Conservation (phyloP, 2,329 filamentous ascomycete genomes). For the Aspergillus eucalypticola region DNA sequence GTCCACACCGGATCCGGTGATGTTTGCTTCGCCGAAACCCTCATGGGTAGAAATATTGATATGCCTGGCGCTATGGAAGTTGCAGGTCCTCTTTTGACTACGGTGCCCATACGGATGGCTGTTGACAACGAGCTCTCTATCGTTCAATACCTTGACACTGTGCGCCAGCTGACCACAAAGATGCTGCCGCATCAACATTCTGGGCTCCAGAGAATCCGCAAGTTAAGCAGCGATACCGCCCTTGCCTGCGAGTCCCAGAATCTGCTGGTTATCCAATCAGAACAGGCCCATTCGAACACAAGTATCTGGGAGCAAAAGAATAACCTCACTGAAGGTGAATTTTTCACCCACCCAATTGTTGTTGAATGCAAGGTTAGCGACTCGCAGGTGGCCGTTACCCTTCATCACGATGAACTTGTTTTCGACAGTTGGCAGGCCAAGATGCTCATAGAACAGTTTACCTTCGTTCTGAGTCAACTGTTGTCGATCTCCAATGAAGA, state of each 20-base stretch:
- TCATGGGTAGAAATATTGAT: conserved; percentile 56
- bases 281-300: conserved; percentile 25
- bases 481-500: conserved; percentile 26
- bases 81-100: conserved; percentile 46
- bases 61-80: conserved; percentile 51
- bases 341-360: conserved; percentile 63
- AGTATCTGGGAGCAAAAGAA: conserved; percentile 34
- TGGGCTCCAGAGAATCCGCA: conserved; percentile 55
- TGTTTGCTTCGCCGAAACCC: conserved; percentile 57
- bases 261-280: conserved; percentile 46
- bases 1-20: conserved; percentile 50
- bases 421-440: conserved; percentile 56
- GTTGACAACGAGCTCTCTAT: conserved; percentile 40
- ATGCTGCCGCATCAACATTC: conserved; percentile 67
- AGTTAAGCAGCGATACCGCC: conserved; percentile 51
- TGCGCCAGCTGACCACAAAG: conserved; percentile 58
- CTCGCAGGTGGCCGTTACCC: conserved; percentile 59
- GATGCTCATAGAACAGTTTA: conserved; percentile 56
- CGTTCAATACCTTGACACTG: conserved; percentile 54
- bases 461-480: conserved; percentile 36
- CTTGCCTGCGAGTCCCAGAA: conserved; percentile 51
- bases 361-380: conserved; percentile 62
- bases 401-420: conserved; percentile 65
- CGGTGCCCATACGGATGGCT: conserved; percentile 42
- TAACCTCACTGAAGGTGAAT: conserved; percentile 60